Evolutionary conservation across 306 rosid species (phyloP).

Genomic region (Vigna reflexopilosa): DNA sequence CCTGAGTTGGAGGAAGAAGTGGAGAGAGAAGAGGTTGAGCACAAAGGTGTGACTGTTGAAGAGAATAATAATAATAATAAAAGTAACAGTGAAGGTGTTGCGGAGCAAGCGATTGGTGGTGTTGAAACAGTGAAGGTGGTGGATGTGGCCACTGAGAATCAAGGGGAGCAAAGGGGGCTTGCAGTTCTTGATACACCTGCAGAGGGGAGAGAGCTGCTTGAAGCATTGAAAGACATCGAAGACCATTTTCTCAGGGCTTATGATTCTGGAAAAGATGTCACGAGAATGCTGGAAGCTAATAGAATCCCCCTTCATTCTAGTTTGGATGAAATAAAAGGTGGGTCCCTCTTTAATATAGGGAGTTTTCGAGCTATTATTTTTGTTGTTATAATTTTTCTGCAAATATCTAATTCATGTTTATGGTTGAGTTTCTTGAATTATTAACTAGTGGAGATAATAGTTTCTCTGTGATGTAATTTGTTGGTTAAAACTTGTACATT

Average conservation of each 20-base stretch:
- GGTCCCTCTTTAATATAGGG: constrained; percentile 44
- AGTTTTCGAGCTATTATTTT: not conserved
- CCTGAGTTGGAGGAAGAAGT: constrained; percentile 93
- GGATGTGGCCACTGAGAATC: constrained; percentile 52
- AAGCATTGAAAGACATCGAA: constrained; percentile 83
- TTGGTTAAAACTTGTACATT: constrained; percentile 31
- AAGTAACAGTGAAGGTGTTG: constrained; percentile 27
- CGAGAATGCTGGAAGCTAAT: constrained; percentile 94
- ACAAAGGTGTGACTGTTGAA: constrained; percentile 54
- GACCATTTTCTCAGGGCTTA: constrained; percentile 78
- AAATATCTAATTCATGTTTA: constrained; percentile 20
- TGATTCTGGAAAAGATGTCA: constrained; percentile 80
- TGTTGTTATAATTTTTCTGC: not conserved
- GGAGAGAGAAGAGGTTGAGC: constrained; percentile 54
- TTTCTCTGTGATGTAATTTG: constrained; percentile 28
- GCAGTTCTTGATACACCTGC: constrained; percentile 73
- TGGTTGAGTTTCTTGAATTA: constrained; percentile 21
- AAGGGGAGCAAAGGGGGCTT: constrained; percentile 60
- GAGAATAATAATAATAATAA: constrained; percentile 33
- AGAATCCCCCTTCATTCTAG: constrained; percentile 78
- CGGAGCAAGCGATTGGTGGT: constrained; percentile 44
- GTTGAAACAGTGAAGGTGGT: constrained; percentile 58
- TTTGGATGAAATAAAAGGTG: constrained; percentile 92
- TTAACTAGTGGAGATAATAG: not conserved
- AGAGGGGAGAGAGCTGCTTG: constrained; percentile 91